Conservation (phyloP, 306 rosid species). For the Begonia peltatifolia region DNA sequence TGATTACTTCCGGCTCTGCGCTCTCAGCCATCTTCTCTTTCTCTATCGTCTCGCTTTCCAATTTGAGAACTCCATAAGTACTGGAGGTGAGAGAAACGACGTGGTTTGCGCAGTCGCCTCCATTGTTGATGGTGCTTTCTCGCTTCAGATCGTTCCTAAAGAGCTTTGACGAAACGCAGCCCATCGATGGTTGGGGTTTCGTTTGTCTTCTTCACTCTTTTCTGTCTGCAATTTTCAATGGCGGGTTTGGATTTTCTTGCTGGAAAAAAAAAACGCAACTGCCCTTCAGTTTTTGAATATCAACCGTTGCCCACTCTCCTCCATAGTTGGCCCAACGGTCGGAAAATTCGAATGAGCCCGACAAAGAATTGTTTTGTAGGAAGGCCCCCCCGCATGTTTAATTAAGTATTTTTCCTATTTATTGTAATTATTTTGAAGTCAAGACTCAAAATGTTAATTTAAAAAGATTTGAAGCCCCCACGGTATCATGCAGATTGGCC, state of each 20-base stretch:
- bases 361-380: too few species aligned
- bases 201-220: neutral
- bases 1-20: conserved; percentile 48
- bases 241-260: too few species aligned
- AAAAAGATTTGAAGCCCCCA: too few species aligned
- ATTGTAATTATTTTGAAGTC: too few species aligned
- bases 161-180: conserved; percentile 81
- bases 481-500: too few species aligned
- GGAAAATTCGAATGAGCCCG: conserved; percentile 43
- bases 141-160: conserved; percentile 36
- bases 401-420: too few species aligned
- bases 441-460: too few species aligned
- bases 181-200: conserved; percentile 38
- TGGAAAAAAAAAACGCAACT: too few species aligned
- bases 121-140: conserved; percentile 33
- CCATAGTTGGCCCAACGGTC: conserved; percentile 73
- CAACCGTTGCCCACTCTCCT: conserved; percentile 49
- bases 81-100: conserved; percentile 84
- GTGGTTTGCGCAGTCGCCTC: conserved; percentile 43
- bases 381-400: too few species aligned
- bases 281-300: neutral
- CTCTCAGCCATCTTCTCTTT: neutral
- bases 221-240: neutral
- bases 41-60: conserved; percentile 24
- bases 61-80: conserved; percentile 68